Conservation (phyloP, 2,329 filamentous ascomycete genomes). For the Rhynchosporium graminicola region DNA sequence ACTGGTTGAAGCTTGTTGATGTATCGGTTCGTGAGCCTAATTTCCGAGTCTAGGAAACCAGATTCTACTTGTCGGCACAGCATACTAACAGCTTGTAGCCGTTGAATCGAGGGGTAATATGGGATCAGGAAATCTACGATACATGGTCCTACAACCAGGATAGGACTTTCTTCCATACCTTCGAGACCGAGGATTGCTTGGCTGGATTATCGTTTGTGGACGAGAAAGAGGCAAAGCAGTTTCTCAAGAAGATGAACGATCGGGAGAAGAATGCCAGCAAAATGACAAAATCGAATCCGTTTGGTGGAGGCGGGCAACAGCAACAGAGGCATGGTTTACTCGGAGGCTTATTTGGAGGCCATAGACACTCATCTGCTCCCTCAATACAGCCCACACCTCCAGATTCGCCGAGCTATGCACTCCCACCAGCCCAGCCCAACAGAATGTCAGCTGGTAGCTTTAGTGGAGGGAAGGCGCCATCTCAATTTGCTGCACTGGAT, state of each 20-base stretch:
- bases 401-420: constrained; percentile 53
- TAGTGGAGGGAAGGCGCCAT: constrained; percentile 47
- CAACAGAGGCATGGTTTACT: constrained; percentile 50
- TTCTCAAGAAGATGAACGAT: constrained; percentile 97
- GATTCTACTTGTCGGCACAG: not conserved
- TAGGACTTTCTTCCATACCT: constrained; percentile 95
- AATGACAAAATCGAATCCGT: constrained; percentile 77
- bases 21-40: constrained; percentile 69
- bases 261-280: constrained; percentile 94
- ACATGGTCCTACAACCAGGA: constrained; percentile 95
- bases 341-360: constrained; percentile 60
- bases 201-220: constrained; percentile 91
- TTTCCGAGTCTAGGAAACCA: not conserved
- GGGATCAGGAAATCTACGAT: constrained; percentile 98
- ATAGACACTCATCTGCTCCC: constrained; percentile 59
- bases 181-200: constrained; percentile 90
- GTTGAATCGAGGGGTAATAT: constrained; percentile 80
- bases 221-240: constrained; percentile 95
- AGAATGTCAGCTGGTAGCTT: constrained; percentile 47
- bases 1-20: constrained; percentile 97
- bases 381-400: constrained; percentile 49
- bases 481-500: constrained; percentile 63
- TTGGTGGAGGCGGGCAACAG: constrained; percentile 54
- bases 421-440: constrained; percentile 42
- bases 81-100: constrained; percentile 52